These are phyloP conservation scores for Chlamydomonas sp. DNA, from an alignment of 139 green algal genomes.

Conservation along the genomic window DNA sequence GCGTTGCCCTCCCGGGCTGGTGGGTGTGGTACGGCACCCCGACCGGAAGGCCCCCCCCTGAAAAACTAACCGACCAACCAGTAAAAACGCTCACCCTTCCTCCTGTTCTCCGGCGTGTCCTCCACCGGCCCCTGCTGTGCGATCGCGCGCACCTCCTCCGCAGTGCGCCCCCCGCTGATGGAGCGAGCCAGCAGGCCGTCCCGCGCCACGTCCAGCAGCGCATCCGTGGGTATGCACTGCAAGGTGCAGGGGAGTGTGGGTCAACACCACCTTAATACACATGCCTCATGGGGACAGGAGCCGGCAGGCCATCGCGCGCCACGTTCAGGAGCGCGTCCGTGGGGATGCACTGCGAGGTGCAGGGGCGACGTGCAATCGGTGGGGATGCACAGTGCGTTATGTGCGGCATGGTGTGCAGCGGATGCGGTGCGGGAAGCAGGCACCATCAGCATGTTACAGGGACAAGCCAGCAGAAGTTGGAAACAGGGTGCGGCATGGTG, in stretches of 20 bases:
- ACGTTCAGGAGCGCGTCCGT: constrained; percentile 51
- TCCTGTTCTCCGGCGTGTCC: constrained; percentile 53
- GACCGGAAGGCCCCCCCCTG: no score
- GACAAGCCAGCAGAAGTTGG: no score
- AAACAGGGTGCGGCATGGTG: no score
- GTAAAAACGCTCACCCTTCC: constrained; percentile 35
- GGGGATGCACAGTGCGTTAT: no score
- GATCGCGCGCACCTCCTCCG: constrained; percentile 50
- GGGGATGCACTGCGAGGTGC: neutral
- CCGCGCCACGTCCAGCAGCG: constrained; percentile 54
- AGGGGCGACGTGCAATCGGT: no score
- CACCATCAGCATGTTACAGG: no score
- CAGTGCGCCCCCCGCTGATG: constrained; percentile 50
- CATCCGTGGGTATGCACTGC: constrained; percentile 8
- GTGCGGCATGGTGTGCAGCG: no score
- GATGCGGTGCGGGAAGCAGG: no score
- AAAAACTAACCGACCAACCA: no score
- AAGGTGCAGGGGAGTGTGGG: neutral
- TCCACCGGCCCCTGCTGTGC: constrained; percentile 48
- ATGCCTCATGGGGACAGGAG: neutral
- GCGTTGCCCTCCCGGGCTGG: no score
- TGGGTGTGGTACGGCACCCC: no score
- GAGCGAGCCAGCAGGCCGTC: constrained; percentile 58
- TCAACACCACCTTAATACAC: neutral
- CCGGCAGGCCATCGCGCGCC: constrained; percentile 56